Evolutionary conservation across 805 yeast species (phyloP).

Genomic region (Candida ortonii): DNA sequence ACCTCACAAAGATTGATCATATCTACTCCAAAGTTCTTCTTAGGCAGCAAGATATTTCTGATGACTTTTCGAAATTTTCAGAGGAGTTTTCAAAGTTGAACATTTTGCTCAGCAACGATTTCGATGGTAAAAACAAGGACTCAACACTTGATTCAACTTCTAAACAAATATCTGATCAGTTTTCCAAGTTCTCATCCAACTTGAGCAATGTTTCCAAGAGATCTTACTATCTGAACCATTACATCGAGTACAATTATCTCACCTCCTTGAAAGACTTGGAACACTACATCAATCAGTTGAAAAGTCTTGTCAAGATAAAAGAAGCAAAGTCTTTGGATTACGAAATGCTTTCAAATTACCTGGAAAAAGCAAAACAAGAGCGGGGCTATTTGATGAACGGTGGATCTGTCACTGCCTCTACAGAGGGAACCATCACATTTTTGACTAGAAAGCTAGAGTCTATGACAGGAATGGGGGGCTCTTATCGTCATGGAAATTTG

Average conservation of each 20-base stretch:
- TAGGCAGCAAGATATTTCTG: constrained; percentile 67
- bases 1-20: constrained; percentile 72
- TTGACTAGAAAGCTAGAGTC: constrained; percentile 48
- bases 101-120: constrained; percentile 29
- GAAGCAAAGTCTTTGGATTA: constrained; percentile 90
- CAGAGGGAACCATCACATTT: constrained; percentile 36
- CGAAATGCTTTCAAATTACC: constrained; percentile 79
- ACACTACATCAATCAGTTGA: constrained; percentile 66
- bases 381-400: constrained; percentile 38
- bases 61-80: constrained; percentile 70
- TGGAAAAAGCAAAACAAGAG: constrained; percentile 68
- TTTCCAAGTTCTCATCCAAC: constrained; percentile 37
- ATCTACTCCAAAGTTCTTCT: constrained; percentile 70
- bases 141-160: constrained; percentile 24
- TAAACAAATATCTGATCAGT: constrained; percentile 27
- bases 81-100: constrained; percentile 68
- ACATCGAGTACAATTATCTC: constrained; percentile 75
- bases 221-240: constrained; percentile 33
- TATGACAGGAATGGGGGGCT: constrained; percentile 38
- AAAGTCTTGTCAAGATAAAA: constrained; percentile 71
- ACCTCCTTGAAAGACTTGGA: constrained; percentile 84
- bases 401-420: constrained; percentile 34
- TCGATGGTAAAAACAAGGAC: constrained; percentile 29
- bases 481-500: constrained; percentile 38
- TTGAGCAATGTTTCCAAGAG: constrained; percentile 36